These are phyloP conservation scores for Trametes sanguinea DNA, from an alignment of 768 basidiomycete genomes.

Conservation along the genomic window DNA sequence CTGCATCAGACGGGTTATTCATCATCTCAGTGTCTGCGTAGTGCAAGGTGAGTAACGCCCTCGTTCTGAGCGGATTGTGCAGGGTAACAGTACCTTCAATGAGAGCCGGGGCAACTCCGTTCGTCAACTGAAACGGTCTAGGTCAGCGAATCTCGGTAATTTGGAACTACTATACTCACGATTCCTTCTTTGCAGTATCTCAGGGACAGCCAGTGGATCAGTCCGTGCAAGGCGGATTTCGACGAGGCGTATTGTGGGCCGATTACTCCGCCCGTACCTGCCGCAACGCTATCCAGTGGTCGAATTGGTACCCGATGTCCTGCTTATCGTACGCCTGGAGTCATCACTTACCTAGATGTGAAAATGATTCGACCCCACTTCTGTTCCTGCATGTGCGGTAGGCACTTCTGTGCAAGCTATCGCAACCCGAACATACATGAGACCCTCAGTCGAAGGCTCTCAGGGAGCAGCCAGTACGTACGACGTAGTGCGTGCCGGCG, in stretches of 20 bases:
- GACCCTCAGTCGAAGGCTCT: neutral
- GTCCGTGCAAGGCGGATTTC: slow-evolving; percentile 55
- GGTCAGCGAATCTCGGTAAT: too few species aligned
- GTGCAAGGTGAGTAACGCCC: neutral
- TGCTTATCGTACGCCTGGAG: neutral
- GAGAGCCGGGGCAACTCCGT: slow-evolving; percentile 54
- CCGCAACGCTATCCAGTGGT: slow-evolving; percentile 42
- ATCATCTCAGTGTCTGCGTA: slow-evolving; percentile 50
- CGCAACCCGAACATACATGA: neutral
- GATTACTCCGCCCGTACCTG: slow-evolving; percentile 54
- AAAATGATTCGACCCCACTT: slow-evolving; percentile 54
- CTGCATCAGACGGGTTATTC: slow-evolving; percentile 39
- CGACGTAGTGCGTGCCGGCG: slow-evolving; percentile 48
- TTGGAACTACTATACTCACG: slow-evolving; percentile 33
- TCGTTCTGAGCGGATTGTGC: neutral
- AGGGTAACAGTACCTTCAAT: slow-evolving; percentile 40
- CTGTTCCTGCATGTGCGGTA: slow-evolving; percentile 51
- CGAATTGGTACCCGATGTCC: neutral
- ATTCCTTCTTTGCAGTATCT: slow-evolving; percentile 53
- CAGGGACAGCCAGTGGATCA: slow-evolving; percentile 55
- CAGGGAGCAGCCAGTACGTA: slow-evolving; percentile 27
- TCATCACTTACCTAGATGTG: slow-evolving; percentile 45
- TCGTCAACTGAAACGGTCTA: slow-evolving; percentile 42
- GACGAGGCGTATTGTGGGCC: slow-evolving; percentile 61
- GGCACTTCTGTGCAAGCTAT: slow-evolving; percentile 53